phyloP scores from a whole-genome alignment of 1,284 basidiomycete genomes.

The Paramarasmius palmivorus region DNA sequence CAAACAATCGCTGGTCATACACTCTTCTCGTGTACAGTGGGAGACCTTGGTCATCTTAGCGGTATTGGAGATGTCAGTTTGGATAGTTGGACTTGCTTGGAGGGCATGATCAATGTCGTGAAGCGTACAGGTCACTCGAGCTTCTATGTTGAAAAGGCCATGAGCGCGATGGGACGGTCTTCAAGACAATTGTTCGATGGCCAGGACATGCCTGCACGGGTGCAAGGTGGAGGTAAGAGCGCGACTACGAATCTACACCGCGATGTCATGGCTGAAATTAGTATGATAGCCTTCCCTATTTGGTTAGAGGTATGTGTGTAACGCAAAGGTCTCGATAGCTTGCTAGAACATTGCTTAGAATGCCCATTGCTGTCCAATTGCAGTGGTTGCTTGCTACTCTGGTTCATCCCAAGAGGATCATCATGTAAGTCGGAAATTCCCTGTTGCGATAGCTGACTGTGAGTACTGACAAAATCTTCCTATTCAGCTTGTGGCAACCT shows the following conservation, averaged over 20 bases:
- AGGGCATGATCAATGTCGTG: slow-evolving; percentile 78
- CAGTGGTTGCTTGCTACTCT: slow-evolving; percentile 78
- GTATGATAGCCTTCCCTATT: slow-evolving; percentile 68
- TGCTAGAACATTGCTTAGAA: slow-evolving; percentile 45
- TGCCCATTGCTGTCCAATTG: slow-evolving; percentile 79
- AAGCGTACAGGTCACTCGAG: slow-evolving; percentile 80
- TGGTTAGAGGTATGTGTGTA: slow-evolving; percentile 67
- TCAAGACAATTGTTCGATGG: slow-evolving; percentile 68
- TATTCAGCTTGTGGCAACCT: slow-evolving; percentile 59
- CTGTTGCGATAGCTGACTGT: too few species aligned
- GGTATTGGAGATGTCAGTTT: slow-evolving; percentile 75
- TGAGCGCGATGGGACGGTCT: slow-evolving; percentile 78
- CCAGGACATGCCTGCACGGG: slow-evolving; percentile 47
- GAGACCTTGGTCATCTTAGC: slow-evolving; percentile 64
- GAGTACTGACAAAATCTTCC: too few species aligned
- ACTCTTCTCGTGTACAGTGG: slow-evolving; percentile 79
- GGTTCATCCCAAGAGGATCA: slow-evolving; percentile 81
- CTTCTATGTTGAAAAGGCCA: slow-evolving; percentile 81
- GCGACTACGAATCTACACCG: neutral
- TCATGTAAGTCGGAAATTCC: slow-evolving; percentile 39
- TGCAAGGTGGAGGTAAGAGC: slow-evolving; percentile 73
- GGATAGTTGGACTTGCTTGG: slow-evolving; percentile 75
- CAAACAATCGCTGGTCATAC: slow-evolving; percentile 77
- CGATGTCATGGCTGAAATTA: neutral
- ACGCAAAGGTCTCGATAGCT: neutral